Percentiles rank a stretch among this genome's conserved stretches.
Conservation (phyloP, 2,329 filamentous ascomycete species). For the Gliomastix tumulicola region DNA sequence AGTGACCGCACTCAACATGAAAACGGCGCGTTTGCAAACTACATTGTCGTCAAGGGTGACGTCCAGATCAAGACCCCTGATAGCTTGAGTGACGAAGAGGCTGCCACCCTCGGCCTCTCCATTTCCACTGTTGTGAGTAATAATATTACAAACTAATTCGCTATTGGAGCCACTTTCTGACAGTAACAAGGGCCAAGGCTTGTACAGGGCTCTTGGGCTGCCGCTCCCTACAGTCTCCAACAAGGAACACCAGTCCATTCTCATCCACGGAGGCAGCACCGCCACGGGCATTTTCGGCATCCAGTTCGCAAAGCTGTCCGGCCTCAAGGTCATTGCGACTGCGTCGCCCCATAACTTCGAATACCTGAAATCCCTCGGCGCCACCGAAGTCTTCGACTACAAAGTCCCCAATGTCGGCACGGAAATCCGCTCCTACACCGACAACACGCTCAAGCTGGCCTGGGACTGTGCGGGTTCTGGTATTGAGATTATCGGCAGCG, state of each 20-base stretch:
- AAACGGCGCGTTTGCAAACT: slow-evolving; percentile 34
- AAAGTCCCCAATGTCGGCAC: slow-evolving; percentile 11
- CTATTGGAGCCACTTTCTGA: background rate
- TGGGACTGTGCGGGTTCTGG: slow-evolving; percentile 10
- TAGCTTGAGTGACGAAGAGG: slow-evolving; percentile 36
- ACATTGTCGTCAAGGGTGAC: slow-evolving; percentile 28
- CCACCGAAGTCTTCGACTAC: slow-evolving; percentile 40
- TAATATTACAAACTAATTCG: background rate
- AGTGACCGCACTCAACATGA: slow-evolving; percentile 19
- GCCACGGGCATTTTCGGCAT: slow-evolving; percentile 47
- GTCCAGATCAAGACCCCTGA: slow-evolving; percentile 37
- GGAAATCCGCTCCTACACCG: slow-evolving; percentile 15
- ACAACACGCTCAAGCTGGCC: slow-evolving; percentile 11
- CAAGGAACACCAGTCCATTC: slow-evolving; percentile 26
- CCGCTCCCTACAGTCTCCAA: slow-evolving; percentile 33
- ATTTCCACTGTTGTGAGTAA: slow-evolving; percentile 25
- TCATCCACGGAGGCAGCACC: slow-evolving; percentile 43
- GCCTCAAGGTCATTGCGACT: slow-evolving; percentile 29
- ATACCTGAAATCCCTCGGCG: slow-evolving; percentile 31
- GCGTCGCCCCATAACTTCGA: slow-evolving; percentile 28
- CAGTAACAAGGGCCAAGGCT: slow-evolving; percentile 25
- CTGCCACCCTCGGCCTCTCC: slow-evolving; percentile 31
- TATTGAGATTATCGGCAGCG: background rate
- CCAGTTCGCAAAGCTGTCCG: slow-evolving; percentile 33
- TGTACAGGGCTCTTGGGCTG: slow-evolving; percentile 37